These are phyloP conservation scores for Lotus japonicus DNA, from an alignment of 306 rosid genomes.

Conservation along the genomic window DNA sequence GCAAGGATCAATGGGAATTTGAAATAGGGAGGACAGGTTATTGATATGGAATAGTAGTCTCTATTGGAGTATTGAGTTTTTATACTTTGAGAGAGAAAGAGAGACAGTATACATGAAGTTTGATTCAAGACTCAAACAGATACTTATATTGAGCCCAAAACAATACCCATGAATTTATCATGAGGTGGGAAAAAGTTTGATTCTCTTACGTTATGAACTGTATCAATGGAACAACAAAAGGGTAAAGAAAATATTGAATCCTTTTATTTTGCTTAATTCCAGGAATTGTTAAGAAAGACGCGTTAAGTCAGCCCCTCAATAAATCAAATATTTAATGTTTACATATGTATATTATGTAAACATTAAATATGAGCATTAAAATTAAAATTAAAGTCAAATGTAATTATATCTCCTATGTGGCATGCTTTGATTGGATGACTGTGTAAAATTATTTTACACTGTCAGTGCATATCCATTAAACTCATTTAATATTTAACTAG, in stretches of 20 bases:
- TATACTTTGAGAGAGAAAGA: background rate
- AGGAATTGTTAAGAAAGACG: background rate
- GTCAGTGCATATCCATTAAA: too few relatives aligned
- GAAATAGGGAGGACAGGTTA: background rate
- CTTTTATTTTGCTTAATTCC: background rate
- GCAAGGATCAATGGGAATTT: background rate
- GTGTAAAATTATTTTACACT: too few relatives aligned
- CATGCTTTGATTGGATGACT: too few relatives aligned
- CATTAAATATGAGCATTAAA: too few relatives aligned
- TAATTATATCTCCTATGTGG: too few relatives aligned
- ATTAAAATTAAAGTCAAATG: too few relatives aligned
- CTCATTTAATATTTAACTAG: too few relatives aligned
- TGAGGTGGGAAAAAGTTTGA: background rate
- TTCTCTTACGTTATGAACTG: conserved; percentile 11
- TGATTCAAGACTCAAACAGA: background rate
- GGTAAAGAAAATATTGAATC: background rate
- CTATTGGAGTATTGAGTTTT: background rate
- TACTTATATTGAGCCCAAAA: conserved; percentile 25
- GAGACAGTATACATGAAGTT: conserved; percentile 10
- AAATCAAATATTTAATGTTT: background rate
- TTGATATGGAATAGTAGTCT: background rate
- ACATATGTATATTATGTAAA: too few relatives aligned
- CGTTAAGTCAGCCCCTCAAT: background rate
- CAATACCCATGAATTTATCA: conserved; percentile 8
- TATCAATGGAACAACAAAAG: background rate